Base-by-base conservation (phyloP, 257 asterid species). In the Solanum sparsipilum region DNA sequence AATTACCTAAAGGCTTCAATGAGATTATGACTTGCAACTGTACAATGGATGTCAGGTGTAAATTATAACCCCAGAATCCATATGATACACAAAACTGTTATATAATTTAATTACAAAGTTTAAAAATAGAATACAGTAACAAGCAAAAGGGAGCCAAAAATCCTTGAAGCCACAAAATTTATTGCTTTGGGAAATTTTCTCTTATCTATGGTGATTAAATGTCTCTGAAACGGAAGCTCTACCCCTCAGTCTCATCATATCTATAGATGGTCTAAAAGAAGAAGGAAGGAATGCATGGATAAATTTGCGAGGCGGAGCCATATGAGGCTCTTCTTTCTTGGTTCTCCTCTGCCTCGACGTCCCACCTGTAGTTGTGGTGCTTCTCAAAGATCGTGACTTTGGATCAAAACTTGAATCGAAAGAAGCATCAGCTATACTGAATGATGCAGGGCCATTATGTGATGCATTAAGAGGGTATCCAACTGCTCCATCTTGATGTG, bases 401-500 rank as follows among this genome's bases (percentile, higher is more conserved):
- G 91, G 89, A 86, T 91, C 91, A 23, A 94, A 93, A 46, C 79
- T 89, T 13, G 95, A 92, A 84, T 31, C 83, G 72, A 92, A 93
- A 36, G 96, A 92, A 88, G 89, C 86, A 87, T 88, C 91, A 2
- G 92, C 89, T 86, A 89, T 89, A 58, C 88, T 89, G 84, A 92
- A 91, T 13, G 96, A 94, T 63, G 90, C 73, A 29, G 94, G 90
- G 36, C 89, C 94, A n/a, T 91, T 91, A 74, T 86, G 92, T 27
- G 92, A 91, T 32, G 90, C 74, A 52, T 91, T 91, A 8, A 88
- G 89, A 63, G 89, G 93, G 90, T 92, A 87, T 58, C 96, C 98
- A 13, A 93, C 94, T 76, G 94, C 91, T 41, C 97, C 99, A 70
- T 96, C 99, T 71, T 94, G 97, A 91, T 96, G 99, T 6, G 99